A percentile compares a stretch with the other conserved stretches of the same genome.
Conservation (phyloP, 768 basidiomycete genomes). For the Sporobolomyces phaffii region DNA sequence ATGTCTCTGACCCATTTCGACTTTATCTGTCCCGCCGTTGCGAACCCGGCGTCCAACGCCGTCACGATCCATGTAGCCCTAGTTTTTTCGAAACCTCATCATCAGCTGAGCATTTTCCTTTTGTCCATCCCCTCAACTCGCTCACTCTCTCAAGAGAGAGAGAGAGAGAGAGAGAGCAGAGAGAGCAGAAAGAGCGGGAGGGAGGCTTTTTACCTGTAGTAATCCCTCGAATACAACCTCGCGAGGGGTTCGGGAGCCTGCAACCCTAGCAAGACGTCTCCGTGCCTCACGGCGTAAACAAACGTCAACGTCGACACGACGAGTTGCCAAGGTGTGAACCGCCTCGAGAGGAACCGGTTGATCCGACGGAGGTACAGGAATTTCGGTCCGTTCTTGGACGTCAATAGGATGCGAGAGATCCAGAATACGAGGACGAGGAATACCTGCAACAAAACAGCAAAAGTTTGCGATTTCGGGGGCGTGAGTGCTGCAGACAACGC, state of each 20-base stretch:
- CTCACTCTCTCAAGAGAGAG: slow-evolving; percentile 57
- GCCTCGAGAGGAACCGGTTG: slow-evolving; percentile 51
- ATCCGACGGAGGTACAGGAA: slow-evolving; percentile 48
- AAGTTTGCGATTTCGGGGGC: too few species aligned
- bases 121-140: too few species aligned
- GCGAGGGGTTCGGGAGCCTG: slow-evolving; percentile 89
- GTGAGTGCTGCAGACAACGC: too few species aligned
- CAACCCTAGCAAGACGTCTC: slow-evolving; percentile 36
- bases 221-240: slow-evolving; percentile 51
- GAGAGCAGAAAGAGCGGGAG: too few species aligned
- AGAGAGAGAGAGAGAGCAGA: too few species aligned
- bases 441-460: slow-evolving; percentile 63
- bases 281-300: slow-evolving; percentile 56
- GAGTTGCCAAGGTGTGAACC: slow-evolving; percentile 95
- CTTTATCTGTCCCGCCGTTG: slow-evolving; percentile 85
- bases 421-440: slow-evolving; percentile 87
- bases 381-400: slow-evolving; percentile 60
- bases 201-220: slow-evolving; percentile 54
- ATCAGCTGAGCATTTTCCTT: too few species aligned
- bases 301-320: slow-evolving; percentile 76
- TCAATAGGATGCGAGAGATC: slow-evolving; percentile 69
- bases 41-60: slow-evolving; percentile 94
- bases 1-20: slow-evolving; percentile 87
- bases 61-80: slow-evolving; percentile 92
- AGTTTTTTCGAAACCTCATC: slow-evolving; percentile 12